Evolutionary conservation across 768 basidiomycete species (phyloP), one percentile per base, ranked within the genome.

Genomic region (Tylopilus sp.): DNA sequence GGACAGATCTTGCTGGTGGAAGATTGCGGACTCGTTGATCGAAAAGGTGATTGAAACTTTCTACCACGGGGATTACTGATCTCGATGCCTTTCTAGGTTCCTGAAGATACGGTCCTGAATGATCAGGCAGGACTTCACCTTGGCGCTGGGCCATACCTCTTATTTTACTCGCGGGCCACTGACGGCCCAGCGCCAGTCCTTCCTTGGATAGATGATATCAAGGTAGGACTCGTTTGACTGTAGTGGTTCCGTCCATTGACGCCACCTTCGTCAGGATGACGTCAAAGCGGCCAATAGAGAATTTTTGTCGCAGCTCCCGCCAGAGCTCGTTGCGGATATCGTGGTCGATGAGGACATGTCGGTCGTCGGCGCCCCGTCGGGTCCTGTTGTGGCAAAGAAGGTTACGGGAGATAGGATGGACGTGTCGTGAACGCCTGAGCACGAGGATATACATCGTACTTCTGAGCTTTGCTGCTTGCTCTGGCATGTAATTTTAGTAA

Each of bases 111-210:
- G 0, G 87, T 88, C 11, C 69, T 91, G 16, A 80, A 78, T 4
- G 90, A 92, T 55, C 70, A 82, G 4, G 75, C 81, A 5, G 90
- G 91, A 0, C 69, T 91, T 29, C 88, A 90, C 62, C 77, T 90
- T 6, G 78, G 81, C 16, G 87, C 87, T 19, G 90, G 90, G 1
- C 89, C 90, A 1, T 90, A 86, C 66, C 68, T 92, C 60, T 71
- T 92, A n/a, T 66, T 92, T 31, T 92, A 92, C 68, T 78, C 77
- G 30, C 74, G 71, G 16, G 68, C 63, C 3, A 37, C 26, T 4
- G 60, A 61, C 2, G 64, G 59, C 12, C 58, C 33, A 3, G 9
- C 24, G 11, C n/a, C 24, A 1, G 29, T 45, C 9, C 38, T 67
- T 3, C 66, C 67, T 11, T 68, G 66, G 66, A 69, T 69, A 47